These are phyloP conservation scores for Claviceps pazoutovae DNA, from an alignment of 2,329 filamentous ascomycete species.

Conservation along the genomic window DNA sequence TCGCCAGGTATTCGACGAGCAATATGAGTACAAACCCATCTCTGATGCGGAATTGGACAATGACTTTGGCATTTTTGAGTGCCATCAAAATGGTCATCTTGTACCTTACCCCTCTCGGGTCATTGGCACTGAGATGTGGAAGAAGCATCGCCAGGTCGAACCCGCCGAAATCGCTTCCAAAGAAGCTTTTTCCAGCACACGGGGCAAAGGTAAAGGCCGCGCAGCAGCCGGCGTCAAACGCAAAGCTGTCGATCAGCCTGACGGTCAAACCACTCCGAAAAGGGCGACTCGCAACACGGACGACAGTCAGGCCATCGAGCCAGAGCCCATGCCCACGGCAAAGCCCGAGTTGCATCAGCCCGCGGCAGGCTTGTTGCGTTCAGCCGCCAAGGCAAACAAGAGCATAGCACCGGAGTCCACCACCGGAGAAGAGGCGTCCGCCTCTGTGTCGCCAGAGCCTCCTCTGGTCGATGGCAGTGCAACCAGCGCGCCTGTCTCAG, in stretches of 20 bases:
- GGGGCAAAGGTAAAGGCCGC: slow-evolving; percentile 19
- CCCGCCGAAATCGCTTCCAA: slow-evolving; percentile 20
- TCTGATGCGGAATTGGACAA: slow-evolving; percentile 28
- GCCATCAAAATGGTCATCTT: slow-evolving; percentile 26
- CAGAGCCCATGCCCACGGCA: slow-evolving; percentile 14
- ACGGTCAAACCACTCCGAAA: slow-evolving; percentile 36
- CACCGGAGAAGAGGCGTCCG: slow-evolving; percentile 21
- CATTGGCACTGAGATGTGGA: slow-evolving; percentile 28
- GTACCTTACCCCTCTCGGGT: slow-evolving; percentile 32
- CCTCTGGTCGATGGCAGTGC: slow-evolving; percentile 15
- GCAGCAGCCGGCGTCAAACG: slow-evolving; percentile 29
- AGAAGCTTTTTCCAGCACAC: slow-evolving; percentile 12
- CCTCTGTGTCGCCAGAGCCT: slow-evolving; percentile 23
- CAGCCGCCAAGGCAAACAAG: slow-evolving; percentile 22
- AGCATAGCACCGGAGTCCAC: slow-evolving; percentile 17
- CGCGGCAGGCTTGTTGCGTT: slow-evolving; percentile 25
- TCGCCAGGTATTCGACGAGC: slow-evolving; percentile 26
- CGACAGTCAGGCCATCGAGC: slow-evolving; percentile 14
- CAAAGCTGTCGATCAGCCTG: slow-evolving; percentile 34
- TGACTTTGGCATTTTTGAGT: slow-evolving; percentile 29
- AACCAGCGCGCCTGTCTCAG: slow-evolving; percentile 11
- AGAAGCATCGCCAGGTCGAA: slow-evolving; percentile 22
- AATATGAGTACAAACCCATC: slow-evolving; percentile 31
- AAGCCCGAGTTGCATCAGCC: slow-evolving; percentile 7
- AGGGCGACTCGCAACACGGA: slow-evolving; percentile 24